Conservation (phyloP, 805 yeast genomes). For the Hanseniaspora occidentalis region DNA sequence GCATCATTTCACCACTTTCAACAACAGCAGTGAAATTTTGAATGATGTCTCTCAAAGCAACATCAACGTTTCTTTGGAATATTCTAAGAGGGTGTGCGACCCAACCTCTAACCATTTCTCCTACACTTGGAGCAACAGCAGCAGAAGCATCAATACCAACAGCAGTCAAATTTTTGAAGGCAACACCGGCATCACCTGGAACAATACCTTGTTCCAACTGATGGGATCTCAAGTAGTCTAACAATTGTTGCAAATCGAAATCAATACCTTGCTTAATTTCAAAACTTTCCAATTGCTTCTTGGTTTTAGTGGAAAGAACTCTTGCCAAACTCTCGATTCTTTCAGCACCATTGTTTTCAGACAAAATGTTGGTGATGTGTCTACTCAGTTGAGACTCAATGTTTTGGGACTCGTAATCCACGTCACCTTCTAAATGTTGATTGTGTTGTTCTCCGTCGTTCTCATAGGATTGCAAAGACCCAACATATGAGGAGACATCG, state of each 20-base stretch:
- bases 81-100: slow-evolving; percentile 20
- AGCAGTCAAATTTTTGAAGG: slow-evolving; percentile 31
- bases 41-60: slow-evolving; percentile 27
- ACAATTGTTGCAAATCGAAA: slow-evolving; percentile 32
- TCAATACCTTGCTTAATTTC: slow-evolving; percentile 32
- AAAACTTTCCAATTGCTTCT: slow-evolving; percentile 31
- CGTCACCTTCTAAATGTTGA: neutral
- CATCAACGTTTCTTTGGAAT: slow-evolving; percentile 20
- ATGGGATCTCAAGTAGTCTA: slow-evolving; percentile 28
- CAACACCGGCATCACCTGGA: slow-evolving; percentile 39
- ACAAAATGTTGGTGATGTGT: slow-evolving; percentile 21
- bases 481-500: slow-evolving; percentile 5
- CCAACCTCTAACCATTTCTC: slow-evolving; percentile 28
- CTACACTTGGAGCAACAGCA: slow-evolving; percentile 36
- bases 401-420: slow-evolving; percentile 15
- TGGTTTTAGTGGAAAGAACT: slow-evolving; percentile 36
- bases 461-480: slow-evolving; percentile 8
- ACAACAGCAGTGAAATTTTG: slow-evolving; percentile 31
- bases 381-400: slow-evolving; percentile 19
- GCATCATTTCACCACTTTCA: slow-evolving; percentile 39
- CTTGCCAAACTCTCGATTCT: slow-evolving; percentile 38
- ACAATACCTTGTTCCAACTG: slow-evolving; percentile 34
- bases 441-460: neutral
- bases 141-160: slow-evolving; percentile 42
- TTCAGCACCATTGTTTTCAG: slow-evolving; percentile 25